Conservation (phyloP, 2,329 filamentous ascomycete genomes). For the Colletotrichum incanum region DNA sequence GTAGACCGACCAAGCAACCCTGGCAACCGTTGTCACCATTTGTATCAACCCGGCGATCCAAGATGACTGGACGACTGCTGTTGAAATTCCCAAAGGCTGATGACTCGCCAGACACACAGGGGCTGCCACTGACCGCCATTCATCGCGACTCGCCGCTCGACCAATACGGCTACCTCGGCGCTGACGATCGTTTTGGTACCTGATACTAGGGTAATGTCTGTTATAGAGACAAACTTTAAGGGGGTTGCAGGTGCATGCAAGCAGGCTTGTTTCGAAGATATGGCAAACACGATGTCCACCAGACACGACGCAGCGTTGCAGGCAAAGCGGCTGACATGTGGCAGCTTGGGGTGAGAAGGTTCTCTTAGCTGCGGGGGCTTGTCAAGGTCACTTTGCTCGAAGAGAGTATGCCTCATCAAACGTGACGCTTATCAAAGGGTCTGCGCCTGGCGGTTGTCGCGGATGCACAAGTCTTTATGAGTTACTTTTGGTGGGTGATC, state of each 20-base stretch:
- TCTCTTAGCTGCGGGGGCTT: background rate
- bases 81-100: background rate
- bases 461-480: background rate
- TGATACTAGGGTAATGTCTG: background rate
- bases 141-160: background rate
- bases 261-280: constrained; percentile 14
- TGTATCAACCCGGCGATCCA: background rate
- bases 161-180: background rate
- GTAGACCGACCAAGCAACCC: background rate
- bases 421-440: background rate
- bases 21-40: no score
- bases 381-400: background rate
- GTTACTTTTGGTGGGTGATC: background rate
- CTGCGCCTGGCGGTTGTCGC: background rate
- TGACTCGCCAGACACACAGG: background rate
- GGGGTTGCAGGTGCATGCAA: background rate
- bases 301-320: constrained; percentile 10
- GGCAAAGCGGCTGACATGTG: background rate
- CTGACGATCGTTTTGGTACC: background rate
- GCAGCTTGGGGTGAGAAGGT: background rate
- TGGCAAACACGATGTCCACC: constrained; percentile 14
- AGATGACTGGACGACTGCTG: no score
- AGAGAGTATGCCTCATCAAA: background rate
- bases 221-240: background rate
- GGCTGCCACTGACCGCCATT: background rate